Percentiles rank a stretch among this genome's conserved stretches.
Conservation (phyloP, 2,329 filamentous ascomycete species). For the Tympanopsis confertula region DNA sequence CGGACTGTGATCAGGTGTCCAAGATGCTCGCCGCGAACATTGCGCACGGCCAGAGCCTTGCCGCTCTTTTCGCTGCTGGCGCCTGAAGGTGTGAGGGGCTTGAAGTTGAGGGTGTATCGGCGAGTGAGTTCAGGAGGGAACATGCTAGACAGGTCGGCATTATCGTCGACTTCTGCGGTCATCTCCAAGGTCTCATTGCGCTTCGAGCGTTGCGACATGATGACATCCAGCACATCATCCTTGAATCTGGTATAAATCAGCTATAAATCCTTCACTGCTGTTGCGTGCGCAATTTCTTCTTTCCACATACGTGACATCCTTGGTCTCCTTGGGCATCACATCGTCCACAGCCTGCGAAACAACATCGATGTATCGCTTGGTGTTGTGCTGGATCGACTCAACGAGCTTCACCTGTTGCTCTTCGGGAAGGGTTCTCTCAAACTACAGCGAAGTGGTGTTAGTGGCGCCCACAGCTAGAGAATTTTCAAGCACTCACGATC, state of each 20-base stretch:
- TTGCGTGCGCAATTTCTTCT: neutral
- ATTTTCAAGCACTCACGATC: constrained; percentile 20
- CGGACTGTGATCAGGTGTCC: constrained; percentile 58
- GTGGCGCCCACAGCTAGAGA: constrained; percentile 1
- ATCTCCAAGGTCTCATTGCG: constrained; percentile 42
- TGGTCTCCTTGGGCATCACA: constrained; percentile 45
- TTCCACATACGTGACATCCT: constrained; percentile 40
- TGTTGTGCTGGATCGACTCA: constrained; percentile 53
- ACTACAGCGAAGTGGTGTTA: constrained; percentile 22
- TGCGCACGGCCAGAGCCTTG: constrained; percentile 55
- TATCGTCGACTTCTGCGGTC: constrained; percentile 28
- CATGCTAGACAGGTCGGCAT: constrained; percentile 28
- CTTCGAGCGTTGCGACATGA: constrained; percentile 57
- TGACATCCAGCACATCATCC: constrained; percentile 59
- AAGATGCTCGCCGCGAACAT: constrained; percentile 55
- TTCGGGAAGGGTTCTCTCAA: constrained; percentile 35
- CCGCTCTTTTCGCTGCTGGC: constrained; percentile 29
- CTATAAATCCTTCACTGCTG: neutral
- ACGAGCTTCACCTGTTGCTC: constrained; percentile 44
- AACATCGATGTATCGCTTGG: constrained; percentile 59
- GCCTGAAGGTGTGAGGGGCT: constrained; percentile 48
- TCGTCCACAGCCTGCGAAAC: constrained; percentile 54
- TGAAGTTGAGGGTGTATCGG: constrained; percentile 60
- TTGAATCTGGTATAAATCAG: constrained; percentile 38
- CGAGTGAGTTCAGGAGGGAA: constrained; percentile 57